Evolutionary conservation across 108 stramenopile species (phyloP), one percentile per base, ranked within the genome.

Genomic region (Fistulifera solaris): DNA sequence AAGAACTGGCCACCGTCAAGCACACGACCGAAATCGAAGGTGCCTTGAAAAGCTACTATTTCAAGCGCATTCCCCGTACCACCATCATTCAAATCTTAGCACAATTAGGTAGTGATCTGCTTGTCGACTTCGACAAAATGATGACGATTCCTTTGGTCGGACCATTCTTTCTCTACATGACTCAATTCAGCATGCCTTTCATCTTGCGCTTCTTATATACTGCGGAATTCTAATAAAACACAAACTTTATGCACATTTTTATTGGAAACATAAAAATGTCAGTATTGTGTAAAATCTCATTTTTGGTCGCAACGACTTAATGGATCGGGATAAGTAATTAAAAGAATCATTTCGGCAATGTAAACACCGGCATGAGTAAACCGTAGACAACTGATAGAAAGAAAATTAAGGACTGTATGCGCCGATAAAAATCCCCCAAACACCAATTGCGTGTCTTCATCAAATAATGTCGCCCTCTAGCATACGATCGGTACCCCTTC

Each of bases 121-220:
- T 93, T 52, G 92, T 93, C 14, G 92, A 93, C 54, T 93, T 93
- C 77, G 92, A 93, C 67, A 66, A 83, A 66, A 89, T 93, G 87
- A 93, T 93, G 92, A 93, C 92, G 15, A 83, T 93, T 50, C 92
- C 92, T 13, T 59, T 93, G 23, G 64, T 93, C 23, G 92, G 92
- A 16, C 92, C 92, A n/a, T 93, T 93, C 72, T 93, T 93, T 65
- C 71, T 93, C 56, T 79, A 61, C 42, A 87, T 87, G 87, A 89
- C 92, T 15, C 92, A 93, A 63, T 63, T 93, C 21, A 81, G 83
- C 39, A 93, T 93, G 92, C 92, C 92, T 17, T 93, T 75, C 55
- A 77, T 93, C 67, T 69, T 93, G 48, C 66, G 92, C 54, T 89
- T 87, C 59, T 56, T 93, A 41, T 93, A 93, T 73, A 93, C 92